Base-by-base conservation (phyloP, 2,329 filamentous ascomycete genomes). In the Fusarium coicis region DNA sequence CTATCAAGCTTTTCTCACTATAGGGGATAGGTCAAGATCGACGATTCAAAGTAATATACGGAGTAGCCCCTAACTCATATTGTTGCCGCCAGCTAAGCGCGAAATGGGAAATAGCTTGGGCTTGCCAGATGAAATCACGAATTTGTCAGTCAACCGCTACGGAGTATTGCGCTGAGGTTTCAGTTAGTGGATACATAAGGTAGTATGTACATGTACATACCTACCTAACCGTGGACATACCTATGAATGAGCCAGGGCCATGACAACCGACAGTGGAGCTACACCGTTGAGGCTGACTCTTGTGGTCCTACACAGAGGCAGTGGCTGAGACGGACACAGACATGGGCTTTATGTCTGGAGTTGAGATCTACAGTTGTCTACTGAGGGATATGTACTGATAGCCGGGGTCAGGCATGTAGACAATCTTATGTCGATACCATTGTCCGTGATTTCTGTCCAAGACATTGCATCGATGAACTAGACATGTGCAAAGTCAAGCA, bases 71-170 rank as follows among this genome's bases (percentile, higher is more conserved):
- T 67, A 44, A 50, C 55, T 59, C 46, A 47, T 76, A 73, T 66
- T 65, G 59, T 62, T 67, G 36, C 53, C 66, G 69, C 67, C 73
- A 74, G 66, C 63, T 73, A 68, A 68, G 30, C 70, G 40, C 53
- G 53, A 68, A 68, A 65, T 49, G 66, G 58, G 44, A 68, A 70
- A 61, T 56, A 70, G 58, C 58, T 61, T 54, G 60, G 71, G 47
- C 56, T 43, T 40, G 39, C 43, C 39, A 46, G 63, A 75, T 72
- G 66, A 72, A 68, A 72, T 68, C 59, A 74, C 63, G 63, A 65
- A 68, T 68, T 62, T 67, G 52, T 39, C 55, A 57, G 63, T 49
- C 47, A 40, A 62, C 65, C 23, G 70, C 74, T 75, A n/a, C n/a
- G n/a, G n/a, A n/a, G n/a, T n/a, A 69, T 63, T 37, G 46, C 62